phyloP scores from a whole-genome alignment of 192 early-diverging fungal species.

The Spinellus fusiger region DNA sequence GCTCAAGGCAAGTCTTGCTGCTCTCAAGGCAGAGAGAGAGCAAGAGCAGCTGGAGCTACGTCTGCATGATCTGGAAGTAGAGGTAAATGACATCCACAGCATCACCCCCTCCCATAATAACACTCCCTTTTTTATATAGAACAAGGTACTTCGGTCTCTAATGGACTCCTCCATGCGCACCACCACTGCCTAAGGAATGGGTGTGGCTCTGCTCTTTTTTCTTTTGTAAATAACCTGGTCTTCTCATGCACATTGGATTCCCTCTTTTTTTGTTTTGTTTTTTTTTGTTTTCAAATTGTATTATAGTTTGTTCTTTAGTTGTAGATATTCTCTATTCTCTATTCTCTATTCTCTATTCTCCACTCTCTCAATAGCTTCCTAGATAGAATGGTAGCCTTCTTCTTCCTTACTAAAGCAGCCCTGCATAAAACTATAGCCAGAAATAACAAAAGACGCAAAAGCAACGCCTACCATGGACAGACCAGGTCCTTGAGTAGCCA shows the following conservation, averaged over 20 bases:
- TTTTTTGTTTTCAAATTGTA: not conserved
- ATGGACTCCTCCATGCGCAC: not conserved
- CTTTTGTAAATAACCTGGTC: not conserved
- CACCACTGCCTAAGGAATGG: not conserved
- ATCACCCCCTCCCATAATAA: too few relatives aligned
- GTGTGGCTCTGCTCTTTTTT: not conserved
- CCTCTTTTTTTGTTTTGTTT: not conserved
- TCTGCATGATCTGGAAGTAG: conserved; percentile 15
- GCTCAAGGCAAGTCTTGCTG: not conserved
- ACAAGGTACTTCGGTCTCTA: not conserved
- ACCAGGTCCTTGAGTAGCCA: conserved; percentile 20
- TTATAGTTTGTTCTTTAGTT: too few relatives aligned
- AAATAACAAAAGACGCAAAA: conserved; percentile 4
- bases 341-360: not conserved
- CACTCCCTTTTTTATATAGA: too few relatives aligned
- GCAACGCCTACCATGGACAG: conserved; percentile 22
- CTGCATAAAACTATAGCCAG: conserved; percentile 13
- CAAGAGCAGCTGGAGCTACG: not conserved
- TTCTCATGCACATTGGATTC: not conserved
- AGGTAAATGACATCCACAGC: conserved; percentile 9
- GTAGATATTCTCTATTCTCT: not conserved
- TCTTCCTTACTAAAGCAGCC: conserved; percentile 16
- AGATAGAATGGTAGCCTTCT: not conserved
- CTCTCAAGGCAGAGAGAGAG: conserved; percentile 4
- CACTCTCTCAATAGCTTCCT: not conserved